Conservation (phyloP, 1,284 basidiomycete genomes). For the Trametes hirsuta region DNA sequence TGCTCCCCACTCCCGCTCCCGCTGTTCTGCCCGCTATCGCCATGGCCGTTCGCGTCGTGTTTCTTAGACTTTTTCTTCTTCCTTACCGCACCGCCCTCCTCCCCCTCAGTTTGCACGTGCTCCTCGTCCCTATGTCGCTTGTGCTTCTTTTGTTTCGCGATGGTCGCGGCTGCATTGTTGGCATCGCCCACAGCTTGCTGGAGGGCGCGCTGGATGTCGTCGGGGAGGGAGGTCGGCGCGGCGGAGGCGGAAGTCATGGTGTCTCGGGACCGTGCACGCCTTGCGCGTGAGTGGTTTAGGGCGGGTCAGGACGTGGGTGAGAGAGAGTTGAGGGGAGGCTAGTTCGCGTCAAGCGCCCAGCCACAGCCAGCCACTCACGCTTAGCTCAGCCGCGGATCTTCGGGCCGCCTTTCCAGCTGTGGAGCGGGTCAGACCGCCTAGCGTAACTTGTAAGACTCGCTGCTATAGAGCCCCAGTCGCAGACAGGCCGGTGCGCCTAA, state of each 20-base stretch:
- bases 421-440: not conserved
- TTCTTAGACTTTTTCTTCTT: constrained; percentile 37
- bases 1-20: constrained; percentile 6
- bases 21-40: not conserved
- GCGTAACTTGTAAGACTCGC: too few relatives aligned
- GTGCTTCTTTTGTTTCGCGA: constrained; percentile 50
- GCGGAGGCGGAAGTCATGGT: constrained; percentile 22
- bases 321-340: constrained; percentile 28
- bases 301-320: constrained; percentile 32
- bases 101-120: constrained; percentile 28
- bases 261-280: constrained; percentile 16
- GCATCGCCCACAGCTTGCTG: constrained; percentile 47
- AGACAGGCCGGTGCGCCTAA: too few relatives aligned
- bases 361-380: not conserved
- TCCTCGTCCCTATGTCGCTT: constrained; percentile 43
- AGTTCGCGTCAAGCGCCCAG: constrained; percentile 29
- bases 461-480: too few relatives aligned
- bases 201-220: constrained; percentile 43
- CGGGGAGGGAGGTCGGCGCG: constrained; percentile 34
- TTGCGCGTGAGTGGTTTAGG: constrained; percentile 32
- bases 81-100: constrained; percentile 36
- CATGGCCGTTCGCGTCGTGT: constrained; percentile 19
- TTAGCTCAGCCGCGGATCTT: constrained; percentile 5
- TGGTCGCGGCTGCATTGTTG: constrained; percentile 33
- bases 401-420: not conserved